Conservation (phyloP, 2,329 filamentous ascomycete species). For the Talaromyces sp. region DNA sequence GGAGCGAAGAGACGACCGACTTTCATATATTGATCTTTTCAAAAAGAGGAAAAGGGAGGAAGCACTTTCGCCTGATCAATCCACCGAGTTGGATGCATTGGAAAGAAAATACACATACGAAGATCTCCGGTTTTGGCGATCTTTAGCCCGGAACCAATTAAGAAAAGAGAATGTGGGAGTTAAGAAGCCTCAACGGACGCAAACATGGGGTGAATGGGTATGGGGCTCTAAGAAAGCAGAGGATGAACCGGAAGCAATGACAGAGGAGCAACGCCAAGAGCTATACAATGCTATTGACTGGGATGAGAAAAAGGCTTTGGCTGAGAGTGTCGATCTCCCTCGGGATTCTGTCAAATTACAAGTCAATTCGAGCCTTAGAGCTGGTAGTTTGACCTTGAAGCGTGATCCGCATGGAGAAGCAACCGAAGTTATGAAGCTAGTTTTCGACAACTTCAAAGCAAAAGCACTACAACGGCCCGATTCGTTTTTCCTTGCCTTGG, state of each 20-base stretch:
- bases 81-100: constrained; percentile 66
- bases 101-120: constrained; percentile 91
- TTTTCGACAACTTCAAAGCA: constrained; percentile 92
- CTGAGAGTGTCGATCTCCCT: constrained; percentile 83
- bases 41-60: constrained; percentile 84
- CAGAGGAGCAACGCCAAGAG: constrained; percentile 92
- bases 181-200: constrained; percentile 66
- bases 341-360: constrained; percentile 90
- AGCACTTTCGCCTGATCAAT: constrained; percentile 63
- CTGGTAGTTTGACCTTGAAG: constrained; percentile 91
- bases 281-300: constrained; percentile 97
- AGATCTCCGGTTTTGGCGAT: constrained; percentile 95
- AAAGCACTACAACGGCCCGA: constrained; percentile 87
- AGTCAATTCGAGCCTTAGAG: constrained; percentile 86
- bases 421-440: constrained; percentile 78
- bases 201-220: constrained; percentile 87
- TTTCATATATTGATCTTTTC: constrained; percentile 87
- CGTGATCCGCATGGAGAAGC: constrained; percentile 73
- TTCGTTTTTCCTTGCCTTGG: constrained; percentile 81
- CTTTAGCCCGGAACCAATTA: constrained; percentile 85
- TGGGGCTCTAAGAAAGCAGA: constrained; percentile 78
- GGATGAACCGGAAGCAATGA: constrained; percentile 78
- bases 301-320: constrained; percentile 88
- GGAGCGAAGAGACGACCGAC: constrained; percentile 84
- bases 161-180: constrained; percentile 91